These are phyloP conservation scores for Arachnopeziza araneosa DNA, from an alignment of 2,329 filamentous ascomycete species.

Conservation along the genomic window DNA sequence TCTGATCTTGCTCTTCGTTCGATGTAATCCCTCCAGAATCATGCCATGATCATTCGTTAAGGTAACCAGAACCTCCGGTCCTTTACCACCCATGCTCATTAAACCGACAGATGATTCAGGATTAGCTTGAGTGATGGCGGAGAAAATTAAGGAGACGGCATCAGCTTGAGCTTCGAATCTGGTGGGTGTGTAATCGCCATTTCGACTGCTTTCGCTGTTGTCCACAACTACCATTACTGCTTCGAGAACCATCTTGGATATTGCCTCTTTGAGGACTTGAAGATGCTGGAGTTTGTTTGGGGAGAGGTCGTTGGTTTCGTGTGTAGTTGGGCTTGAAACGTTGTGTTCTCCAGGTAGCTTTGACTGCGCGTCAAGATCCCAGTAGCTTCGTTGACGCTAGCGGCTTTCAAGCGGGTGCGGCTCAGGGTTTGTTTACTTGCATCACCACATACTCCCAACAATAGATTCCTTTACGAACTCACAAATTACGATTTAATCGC, in stretches of 20 bases:
- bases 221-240: slow-evolving; percentile 99
- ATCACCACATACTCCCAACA: background rate
- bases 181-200: slow-evolving; percentile 87
- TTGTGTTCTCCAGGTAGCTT: slow-evolving; percentile 22
- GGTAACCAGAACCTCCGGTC: slow-evolving; percentile 95
- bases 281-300: background rate
- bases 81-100: slow-evolving; percentile 98
- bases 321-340: background rate
- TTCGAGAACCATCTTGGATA: slow-evolving; percentile 87
- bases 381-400: slow-evolving; percentile 17
- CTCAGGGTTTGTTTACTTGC: slow-evolving; percentile 37
- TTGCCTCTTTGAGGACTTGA: slow-evolving; percentile 11
- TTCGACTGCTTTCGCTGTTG: slow-evolving; percentile 97
- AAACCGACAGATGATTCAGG: slow-evolving; percentile 95
- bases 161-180: slow-evolving; percentile 96
- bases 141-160: slow-evolving; percentile 91
- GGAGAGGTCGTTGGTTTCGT: background rate
- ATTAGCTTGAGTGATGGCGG: slow-evolving; percentile 90
- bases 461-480: background rate
- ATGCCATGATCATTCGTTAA: slow-evolving; percentile 95
- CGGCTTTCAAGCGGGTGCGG: slow-evolving; percentile 14
- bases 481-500: background rate
- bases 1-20: slow-evolving; percentile 84
- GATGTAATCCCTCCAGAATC: slow-evolving; percentile 85
- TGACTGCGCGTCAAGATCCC: slow-evolving; percentile 21